Conservation (phyloP, 768 basidiomycete genomes). For the Ramaria sp. region DNA sequence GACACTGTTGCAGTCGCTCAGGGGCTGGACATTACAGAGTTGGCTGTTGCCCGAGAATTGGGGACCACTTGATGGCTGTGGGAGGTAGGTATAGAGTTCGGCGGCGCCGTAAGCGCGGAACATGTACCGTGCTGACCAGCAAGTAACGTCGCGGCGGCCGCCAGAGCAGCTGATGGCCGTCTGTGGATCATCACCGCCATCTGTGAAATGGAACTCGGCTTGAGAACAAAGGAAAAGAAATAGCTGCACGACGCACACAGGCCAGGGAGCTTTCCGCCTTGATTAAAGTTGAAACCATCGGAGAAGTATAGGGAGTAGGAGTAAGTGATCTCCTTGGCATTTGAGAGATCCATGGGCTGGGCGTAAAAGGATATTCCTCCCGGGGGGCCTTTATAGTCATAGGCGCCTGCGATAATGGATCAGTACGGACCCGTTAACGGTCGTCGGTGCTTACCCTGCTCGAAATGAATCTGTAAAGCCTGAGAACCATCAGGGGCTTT, state of each 20-base stretch:
- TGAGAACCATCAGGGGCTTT: background rate
- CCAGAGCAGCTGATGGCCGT: conserved; percentile 48
- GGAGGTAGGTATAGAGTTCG: conserved; percentile 44
- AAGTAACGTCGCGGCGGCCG: conserved; percentile 56
- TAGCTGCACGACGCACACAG: conserved; percentile 27
- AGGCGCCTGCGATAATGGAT: background rate
- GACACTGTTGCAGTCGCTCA: conserved; percentile 1
- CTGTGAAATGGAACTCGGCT: background rate
- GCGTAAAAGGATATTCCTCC: conserved; percentile 71
- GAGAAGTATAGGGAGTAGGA: conserved; percentile 75
- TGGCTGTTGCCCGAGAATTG: conserved; percentile 27
- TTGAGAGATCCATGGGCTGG: conserved; percentile 33
- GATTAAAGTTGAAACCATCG: conserved; percentile 60
- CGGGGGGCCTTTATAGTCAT: conserved; percentile 29
- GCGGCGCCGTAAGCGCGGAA: conserved; percentile 43
- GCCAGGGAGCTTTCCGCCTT: conserved; percentile 79
- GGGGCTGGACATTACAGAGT: conserved; percentile 30
- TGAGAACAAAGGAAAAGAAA: background rate
- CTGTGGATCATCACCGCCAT: conserved; percentile 40
- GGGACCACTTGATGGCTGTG: conserved; percentile 12
- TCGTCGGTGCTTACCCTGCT: background rate
- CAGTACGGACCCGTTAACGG: too few relatives aligned
- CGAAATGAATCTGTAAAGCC: background rate
- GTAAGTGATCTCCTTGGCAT: conserved; percentile 44
- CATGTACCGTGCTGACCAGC: conserved; percentile 54